Percentiles rank a stretch among this genome's conserved stretches.
Conservation (phyloP, 1,139 yeast species). For the Nakaseomyces glabratus region DNA sequence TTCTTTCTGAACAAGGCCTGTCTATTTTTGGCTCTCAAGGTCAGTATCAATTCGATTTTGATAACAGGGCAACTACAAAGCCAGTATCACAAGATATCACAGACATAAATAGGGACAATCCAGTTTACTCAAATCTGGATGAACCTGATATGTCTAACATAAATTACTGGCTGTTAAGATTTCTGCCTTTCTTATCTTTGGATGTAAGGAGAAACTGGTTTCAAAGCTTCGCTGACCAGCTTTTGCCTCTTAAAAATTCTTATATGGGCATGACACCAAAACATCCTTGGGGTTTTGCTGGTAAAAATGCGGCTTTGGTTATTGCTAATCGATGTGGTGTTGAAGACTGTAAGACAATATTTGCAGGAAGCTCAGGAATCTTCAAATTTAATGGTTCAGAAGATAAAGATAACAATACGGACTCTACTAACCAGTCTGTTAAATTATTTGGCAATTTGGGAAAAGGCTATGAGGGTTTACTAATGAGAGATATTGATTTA, state of each 20-base stretch:
- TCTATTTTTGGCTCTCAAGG: conserved; percentile 24
- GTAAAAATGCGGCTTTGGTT: conserved; percentile 20
- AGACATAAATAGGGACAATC: conserved; percentile 5
- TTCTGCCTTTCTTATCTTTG: conserved; percentile 48
- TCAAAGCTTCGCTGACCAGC: conserved; percentile 7
- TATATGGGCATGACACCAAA: conserved; percentile 35
- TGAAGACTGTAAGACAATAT: conserved; percentile 44
- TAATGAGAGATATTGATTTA: conserved; percentile 42
- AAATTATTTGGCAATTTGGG: conserved; percentile 47
- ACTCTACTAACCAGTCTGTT: conserved; percentile 42
- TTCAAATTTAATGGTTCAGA: conserved; percentile 40
- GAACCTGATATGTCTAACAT: conserved; percentile 36
- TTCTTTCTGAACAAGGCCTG: conserved; percentile 13
- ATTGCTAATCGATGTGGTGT: conserved; percentile 57
- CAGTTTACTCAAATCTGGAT: conserved; percentile 20
- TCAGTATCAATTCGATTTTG: conserved; percentile 18
- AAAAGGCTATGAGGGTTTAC: conserved; percentile 53
- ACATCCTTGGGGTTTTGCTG: conserved; percentile 22
- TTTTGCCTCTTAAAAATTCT: conserved; percentile 20
- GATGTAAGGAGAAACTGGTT: conserved; percentile 19
- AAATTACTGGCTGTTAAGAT: conserved; percentile 65
- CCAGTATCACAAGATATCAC: conserved; percentile 11
- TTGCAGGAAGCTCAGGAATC: conserved; percentile 70
- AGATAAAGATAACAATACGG: conserved; percentile 25
- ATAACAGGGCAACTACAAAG: conserved; percentile 7